Base-by-base conservation (phyloP, 2,329 filamentous ascomycete genomes). In the Tolypocladium guangdongense region DNA sequence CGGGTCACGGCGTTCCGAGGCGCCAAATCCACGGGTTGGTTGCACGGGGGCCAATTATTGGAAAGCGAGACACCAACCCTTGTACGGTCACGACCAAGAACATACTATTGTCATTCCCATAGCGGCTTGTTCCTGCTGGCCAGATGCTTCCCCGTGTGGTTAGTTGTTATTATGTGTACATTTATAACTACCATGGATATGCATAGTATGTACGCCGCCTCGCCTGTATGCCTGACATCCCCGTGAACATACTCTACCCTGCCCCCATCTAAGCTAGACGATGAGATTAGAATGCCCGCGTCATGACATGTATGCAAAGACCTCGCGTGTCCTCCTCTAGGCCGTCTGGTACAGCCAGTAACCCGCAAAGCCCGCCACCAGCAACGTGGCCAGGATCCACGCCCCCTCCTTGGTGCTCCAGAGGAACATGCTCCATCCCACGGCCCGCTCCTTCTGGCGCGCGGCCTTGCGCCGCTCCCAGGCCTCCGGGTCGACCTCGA, bases 381-480 rank as follows among this genome's bases (percentile, higher is more conserved):
- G 53, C 45, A 75, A 51, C 18, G 74, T 72, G 2, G 66, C 66
- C 37, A 82, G 61, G 12, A 77, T 64, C 53, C 71, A 60, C 3
- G 75, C 75, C 2, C 77, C 78, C 58, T 78, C 69, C 56, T 68
- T 71, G 12, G 79, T 82, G 58, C 77, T 76, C 66, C 77, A 79
- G 41, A 82, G 62, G 46, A 80, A 70, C 67, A 79, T 78, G 50
- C 74, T 73, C 75, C 76, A 80, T 8, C 80, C 80, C 2, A 76
- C 73, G 48, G 76, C 60, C 30, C 74, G 57, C 64, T 80, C 77
- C 56, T 68, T 71, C 56, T 67, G 64, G 50, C 76, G 66, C 22
- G 75, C 77, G 11, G 69, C 69, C 20, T 66, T 68, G 30, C 80
- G 71, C 52, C 78, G 70, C 46, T 74, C 72, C 78, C 79, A 82